Base-by-base conservation (phyloP, 176 grass and related monocot species). In the Elymus sibiricus region DNA sequence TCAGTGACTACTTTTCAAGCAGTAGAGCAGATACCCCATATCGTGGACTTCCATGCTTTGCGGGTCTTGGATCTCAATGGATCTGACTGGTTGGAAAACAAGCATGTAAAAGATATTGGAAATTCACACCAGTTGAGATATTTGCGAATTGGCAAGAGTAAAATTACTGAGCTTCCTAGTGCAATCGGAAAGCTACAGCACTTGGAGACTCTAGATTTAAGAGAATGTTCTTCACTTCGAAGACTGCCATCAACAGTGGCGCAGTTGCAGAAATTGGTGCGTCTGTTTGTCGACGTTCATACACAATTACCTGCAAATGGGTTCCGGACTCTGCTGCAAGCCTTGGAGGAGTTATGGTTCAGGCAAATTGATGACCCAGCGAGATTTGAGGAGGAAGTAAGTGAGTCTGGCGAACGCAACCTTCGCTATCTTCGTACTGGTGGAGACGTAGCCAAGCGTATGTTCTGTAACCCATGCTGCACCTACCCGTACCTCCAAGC, bases 121-220 rank as follows among this genome's bases (percentile, higher is more conserved):
- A 79, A 13, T 9, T 79, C 9, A 0, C 25, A 24, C 1, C 77
- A 79, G n/a, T 1, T 79, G 2, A 79, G 35, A 15, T 79, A 79
- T 43, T 43, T 79, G 4, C 0, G n/a, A 26, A 42, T 64, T 1
- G 0, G 0, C 0, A 0, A 0, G 43, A 0, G 0, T 0, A 0
- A 0, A 3, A 64, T 79, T 38, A 29, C 8, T 0, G 58, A 79
- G 7, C 35, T 79, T 43, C 77, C 77, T 28, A 0, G 10, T 2
- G 56, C 12, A 43, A 64, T 79, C 0, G 37, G 77, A 28, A 62
- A 28, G 35, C 24, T 79, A 4, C 56, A 28, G 0, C 35, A 79
- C 38, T 62, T 79, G 0, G 34, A 63, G 13, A 79, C 58, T 11
- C 56, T 63, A 0, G 59, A 79, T 46, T 27, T 62, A 9, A 16